Percentiles rank a stretch among this genome's conserved stretches.
Evolutionary conservation across 805 yeast genomes (phyloP).

Genomic region (Ogataea pilisensis): DNA sequence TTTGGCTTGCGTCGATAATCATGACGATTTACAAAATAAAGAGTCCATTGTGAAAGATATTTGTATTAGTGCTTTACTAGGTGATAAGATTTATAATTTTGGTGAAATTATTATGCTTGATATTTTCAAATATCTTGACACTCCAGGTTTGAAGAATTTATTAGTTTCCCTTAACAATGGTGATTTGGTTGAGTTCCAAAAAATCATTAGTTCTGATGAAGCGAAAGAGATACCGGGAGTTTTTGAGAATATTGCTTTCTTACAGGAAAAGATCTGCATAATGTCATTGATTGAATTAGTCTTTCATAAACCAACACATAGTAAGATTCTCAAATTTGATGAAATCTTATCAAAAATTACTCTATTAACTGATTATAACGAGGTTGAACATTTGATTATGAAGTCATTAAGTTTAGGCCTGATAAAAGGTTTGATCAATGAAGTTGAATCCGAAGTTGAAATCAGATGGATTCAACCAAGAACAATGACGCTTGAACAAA

Average conservation of each 20-base stretch:
- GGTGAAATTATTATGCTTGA: conserved; percentile 94
- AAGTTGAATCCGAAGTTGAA: conserved; percentile 71
- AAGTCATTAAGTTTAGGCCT: conserved; percentile 82
- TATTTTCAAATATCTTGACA: conserved; percentile 46
- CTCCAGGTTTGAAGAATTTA: conserved; percentile 69
- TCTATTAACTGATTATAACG: conserved; percentile 53
- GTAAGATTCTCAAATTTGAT: conserved; percentile 66
- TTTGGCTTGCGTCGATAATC: conserved; percentile 64
- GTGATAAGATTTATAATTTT: conserved; percentile 89
- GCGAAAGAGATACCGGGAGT: conserved; percentile 31
- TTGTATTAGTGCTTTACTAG: conserved; percentile 81
- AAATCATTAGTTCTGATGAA: conserved; percentile 20
- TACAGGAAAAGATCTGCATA: conserved; percentile 86
- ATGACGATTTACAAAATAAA: conserved; percentile 37
- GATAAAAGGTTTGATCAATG: conserved; percentile 87
- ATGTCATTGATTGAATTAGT: conserved; percentile 89
- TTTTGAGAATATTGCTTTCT: conserved; percentile 53
- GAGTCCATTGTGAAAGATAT: conserved; percentile 61
- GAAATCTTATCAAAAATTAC: conserved; percentile 70
- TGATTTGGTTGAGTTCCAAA: conserved; percentile 63
- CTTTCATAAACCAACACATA: conserved; percentile 68
- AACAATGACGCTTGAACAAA: conserved; percentile 78
- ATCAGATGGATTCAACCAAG: conserved; percentile 97
- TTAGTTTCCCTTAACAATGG: conserved; percentile 74
- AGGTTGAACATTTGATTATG: conserved; percentile 88